Evolutionary conservation across 768 basidiomycete species (phyloP).

Genomic region (Filobasidium wieringae): DNA sequence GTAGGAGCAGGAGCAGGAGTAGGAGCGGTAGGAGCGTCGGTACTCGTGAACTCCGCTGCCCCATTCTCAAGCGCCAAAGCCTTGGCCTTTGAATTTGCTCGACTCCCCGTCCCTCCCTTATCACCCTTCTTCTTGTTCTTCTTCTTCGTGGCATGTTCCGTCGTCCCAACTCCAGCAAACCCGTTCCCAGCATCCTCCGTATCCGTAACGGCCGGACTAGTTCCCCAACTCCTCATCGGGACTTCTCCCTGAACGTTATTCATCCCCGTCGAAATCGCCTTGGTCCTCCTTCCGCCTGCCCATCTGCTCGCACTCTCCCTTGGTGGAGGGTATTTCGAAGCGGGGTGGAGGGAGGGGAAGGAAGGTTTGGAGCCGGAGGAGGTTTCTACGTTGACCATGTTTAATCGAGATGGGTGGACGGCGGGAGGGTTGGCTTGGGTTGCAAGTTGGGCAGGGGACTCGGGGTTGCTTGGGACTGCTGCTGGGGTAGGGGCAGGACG

Average conservation of each 20-base stretch:
- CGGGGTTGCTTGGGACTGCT: too few relatives aligned
- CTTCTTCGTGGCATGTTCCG: slow-evolving; percentile 9
- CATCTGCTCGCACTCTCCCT: slow-evolving; percentile 28
- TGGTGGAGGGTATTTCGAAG: slow-evolving; percentile 29
- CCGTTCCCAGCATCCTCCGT: not conserved
- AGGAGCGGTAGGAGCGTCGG: not conserved
- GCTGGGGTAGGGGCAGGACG: not conserved
- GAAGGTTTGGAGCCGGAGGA: slow-evolving; percentile 9
- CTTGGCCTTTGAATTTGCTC: slow-evolving; percentile 26
- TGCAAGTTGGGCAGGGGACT: slow-evolving; percentile 13
- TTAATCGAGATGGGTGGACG: slow-evolving; percentile 42
- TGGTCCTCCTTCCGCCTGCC: slow-evolving; percentile 32
- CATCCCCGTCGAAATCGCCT: slow-evolving; percentile 33
- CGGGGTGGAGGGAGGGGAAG: slow-evolving; percentile 16
- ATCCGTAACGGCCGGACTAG: slow-evolving; percentile 1
- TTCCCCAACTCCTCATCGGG: slow-evolving; percentile 12
- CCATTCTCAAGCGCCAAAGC: not conserved
- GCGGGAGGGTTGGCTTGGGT: slow-evolving; percentile 43
- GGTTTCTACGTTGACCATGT: slow-evolving; percentile 23
- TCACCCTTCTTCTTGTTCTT: slow-evolving; percentile 33
- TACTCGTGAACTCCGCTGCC: not conserved
- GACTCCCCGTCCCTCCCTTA: slow-evolving; percentile 34
- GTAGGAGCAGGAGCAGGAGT: not conserved
- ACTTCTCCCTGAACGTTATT: slow-evolving; percentile 3
- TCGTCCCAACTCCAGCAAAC: not conserved